Evolutionary conservation across 2,329 filamentous ascomycete genomes (phyloP), one percentile per base, ranked within the genome.

Genomic region (Penicillium oxalicum): DNA sequence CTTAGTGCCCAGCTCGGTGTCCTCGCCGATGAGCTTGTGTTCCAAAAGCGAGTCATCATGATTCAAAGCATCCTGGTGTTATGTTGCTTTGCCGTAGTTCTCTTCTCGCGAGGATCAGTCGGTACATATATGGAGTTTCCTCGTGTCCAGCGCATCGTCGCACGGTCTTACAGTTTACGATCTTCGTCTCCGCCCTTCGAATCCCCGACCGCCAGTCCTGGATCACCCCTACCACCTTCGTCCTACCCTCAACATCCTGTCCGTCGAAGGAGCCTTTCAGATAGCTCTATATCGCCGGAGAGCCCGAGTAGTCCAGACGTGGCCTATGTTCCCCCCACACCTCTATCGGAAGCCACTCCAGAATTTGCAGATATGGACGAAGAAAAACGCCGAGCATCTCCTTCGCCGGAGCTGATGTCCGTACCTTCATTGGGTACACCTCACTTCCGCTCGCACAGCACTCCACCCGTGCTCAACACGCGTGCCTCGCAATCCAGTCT

Each of bases 11-110:
- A 93, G 25, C 79, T 98, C 36, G 91, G 87, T 49, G 77, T 97
- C 29, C 79, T 98, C 9, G 91, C 91, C n/a, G 91, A 97, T 61
- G 93, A 98, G 69, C 81, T 97, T 2, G 77, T 84, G 1, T 84
- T 81, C 65, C 81, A 84, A 70, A 96, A 96, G 70, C 81, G 91
- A 52, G 94, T 97, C 83, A 88, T 88, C 4, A 93, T 97, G 49
- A 81, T 95, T 32, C 93, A 97, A 68, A 90, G 87, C 40, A 81
- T 94, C 4, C 78, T 98, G 7, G 79, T 97, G 5, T 79, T 97
- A 0, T 82, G 91, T 40, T 95, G 90, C 59, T 80, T 98, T 8
- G 84, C 87, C 0, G 77, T 98, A 1, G 88, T 96, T 24, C 84
- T 97, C 34, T 96, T 97, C 65, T 73, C 72, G 0, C 70, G 71